Evolutionary conservation across 345 rosid genomes (phyloP).

Genomic region (Hibiscus tridactylites): DNA sequence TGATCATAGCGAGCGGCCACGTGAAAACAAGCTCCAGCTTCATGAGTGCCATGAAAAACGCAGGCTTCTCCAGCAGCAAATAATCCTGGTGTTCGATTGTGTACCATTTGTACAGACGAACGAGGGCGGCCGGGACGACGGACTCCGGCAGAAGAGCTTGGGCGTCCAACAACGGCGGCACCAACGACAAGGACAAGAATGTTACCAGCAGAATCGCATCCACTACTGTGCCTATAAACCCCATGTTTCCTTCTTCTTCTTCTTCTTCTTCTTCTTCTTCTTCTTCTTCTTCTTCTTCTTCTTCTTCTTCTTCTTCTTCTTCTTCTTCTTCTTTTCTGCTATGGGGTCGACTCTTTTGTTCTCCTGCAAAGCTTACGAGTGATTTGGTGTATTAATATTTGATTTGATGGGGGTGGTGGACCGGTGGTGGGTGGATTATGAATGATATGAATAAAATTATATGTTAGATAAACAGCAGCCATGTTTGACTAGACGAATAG

Average conservation of each 20-base stretch:
- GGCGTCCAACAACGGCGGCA: slow-evolving; percentile 48
- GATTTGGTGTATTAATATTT: background rate
- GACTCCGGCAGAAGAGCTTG: slow-evolving; percentile 45
- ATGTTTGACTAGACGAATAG: too few species aligned
- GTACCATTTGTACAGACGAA: slow-evolving; percentile 37
- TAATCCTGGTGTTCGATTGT: slow-evolving; percentile 44
- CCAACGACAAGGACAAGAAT: slow-evolving; percentile 44
- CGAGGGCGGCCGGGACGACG: slow-evolving; percentile 42
- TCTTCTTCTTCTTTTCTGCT: background rate
- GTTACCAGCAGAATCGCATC: slow-evolving; percentile 44
- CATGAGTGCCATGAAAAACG: slow-evolving; percentile 54
- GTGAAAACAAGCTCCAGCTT: slow-evolving; percentile 58
- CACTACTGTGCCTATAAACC: slow-evolving; percentile 38
- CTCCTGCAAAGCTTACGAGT: background rate
- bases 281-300: background rate
- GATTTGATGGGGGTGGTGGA: too few species aligned
- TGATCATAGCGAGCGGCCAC: slow-evolving; percentile 69
- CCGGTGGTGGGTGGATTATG: too few species aligned
- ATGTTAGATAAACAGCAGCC: too few species aligned
- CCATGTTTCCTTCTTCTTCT: slow-evolving; percentile 19
- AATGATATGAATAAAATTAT: too few species aligned
- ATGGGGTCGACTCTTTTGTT: too few species aligned
- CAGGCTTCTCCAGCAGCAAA: slow-evolving; percentile 52
- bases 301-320: background rate
- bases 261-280: background rate